Evolutionary conservation across 768 basidiomycete genomes (phyloP).

Genomic region (Sistotremastrum suecicum): DNA sequence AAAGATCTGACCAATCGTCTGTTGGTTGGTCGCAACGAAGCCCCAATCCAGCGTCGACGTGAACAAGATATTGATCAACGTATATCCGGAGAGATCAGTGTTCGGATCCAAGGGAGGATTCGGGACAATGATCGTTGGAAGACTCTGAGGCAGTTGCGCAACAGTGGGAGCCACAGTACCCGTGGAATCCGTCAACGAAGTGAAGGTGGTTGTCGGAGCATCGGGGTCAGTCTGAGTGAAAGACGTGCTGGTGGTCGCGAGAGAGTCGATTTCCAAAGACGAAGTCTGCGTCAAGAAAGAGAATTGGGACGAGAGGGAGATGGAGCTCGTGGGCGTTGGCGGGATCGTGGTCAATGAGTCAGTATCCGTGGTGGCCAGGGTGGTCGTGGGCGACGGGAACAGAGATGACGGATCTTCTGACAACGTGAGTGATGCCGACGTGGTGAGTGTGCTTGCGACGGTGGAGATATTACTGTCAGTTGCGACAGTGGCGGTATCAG

Average conservation of each 20-base stretch:
- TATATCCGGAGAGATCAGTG: constrained; percentile 22
- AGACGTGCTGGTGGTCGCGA: constrained; percentile 10
- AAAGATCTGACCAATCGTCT: constrained; percentile 67
- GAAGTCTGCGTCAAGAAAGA: constrained; percentile 20
- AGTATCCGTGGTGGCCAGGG: constrained; percentile 10
- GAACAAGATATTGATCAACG: constrained; percentile 54
- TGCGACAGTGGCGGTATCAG: constrained; percentile 2
- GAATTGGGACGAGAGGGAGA: constrained; percentile 19
- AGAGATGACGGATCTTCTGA: background rate
- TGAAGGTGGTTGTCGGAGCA: constrained; percentile 16
- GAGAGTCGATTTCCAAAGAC: constrained; percentile 14
- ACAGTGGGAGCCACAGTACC: constrained; percentile 13
- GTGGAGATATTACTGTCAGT: constrained; percentile 20
- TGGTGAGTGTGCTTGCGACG: constrained; percentile 8
- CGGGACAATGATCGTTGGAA: constrained; percentile 52
- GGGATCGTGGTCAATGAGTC: constrained; percentile 8
- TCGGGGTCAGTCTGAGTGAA: constrained; percentile 25
- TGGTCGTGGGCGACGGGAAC: constrained; percentile 1
- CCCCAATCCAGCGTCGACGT: constrained; percentile 45
- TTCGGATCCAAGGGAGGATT: constrained; percentile 7
- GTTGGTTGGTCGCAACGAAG: constrained; percentile 42
- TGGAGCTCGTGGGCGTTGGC: constrained; percentile 1
- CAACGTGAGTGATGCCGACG: constrained; percentile 1
- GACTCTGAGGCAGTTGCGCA: constrained; percentile 36
- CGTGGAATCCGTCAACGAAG: constrained; percentile 9